Evolutionary conservation across 192 early-diverging fungal genomes (phyloP).

Genomic region (Coemansia sp.): DNA sequence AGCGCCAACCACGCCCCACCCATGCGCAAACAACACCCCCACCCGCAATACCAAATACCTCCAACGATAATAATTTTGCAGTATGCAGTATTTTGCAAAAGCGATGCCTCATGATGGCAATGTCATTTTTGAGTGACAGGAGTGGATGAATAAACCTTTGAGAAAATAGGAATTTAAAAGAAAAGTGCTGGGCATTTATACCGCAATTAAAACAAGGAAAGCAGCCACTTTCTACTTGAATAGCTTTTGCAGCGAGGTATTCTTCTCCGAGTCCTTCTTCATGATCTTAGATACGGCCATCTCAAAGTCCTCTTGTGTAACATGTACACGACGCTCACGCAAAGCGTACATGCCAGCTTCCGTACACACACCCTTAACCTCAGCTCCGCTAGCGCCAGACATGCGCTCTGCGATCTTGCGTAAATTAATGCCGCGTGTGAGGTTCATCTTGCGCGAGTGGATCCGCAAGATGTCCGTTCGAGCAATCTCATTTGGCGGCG

Average conservation of each 20-base stretch:
- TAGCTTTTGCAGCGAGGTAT: constrained; percentile 94
- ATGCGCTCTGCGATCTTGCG: constrained; percentile 87
- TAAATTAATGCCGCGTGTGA: constrained; percentile 86
- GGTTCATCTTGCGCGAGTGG: constrained; percentile 89
- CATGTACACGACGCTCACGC: constrained; percentile 95
- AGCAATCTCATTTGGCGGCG: constrained; percentile 81
- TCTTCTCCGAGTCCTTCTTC: constrained; percentile 97
- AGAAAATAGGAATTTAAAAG: neutral
- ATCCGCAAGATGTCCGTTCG: constrained; percentile 88
- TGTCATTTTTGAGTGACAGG: neutral
- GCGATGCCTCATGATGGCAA: neutral
- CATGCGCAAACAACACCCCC: too few relatives aligned
- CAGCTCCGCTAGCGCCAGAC: constrained; percentile 82
- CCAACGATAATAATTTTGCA: too few relatives aligned
- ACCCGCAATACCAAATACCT: too few relatives aligned
- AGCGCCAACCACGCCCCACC: too few relatives aligned
- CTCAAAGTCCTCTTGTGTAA: constrained; percentile 99
- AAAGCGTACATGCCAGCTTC: constrained; percentile 90
- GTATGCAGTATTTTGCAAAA: too few relatives aligned
- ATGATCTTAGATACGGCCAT: constrained; percentile 99
- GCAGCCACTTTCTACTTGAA: constrained; percentile 71
- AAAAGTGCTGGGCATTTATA: neutral
- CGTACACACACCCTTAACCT: constrained; percentile 87
- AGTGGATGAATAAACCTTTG: neutral
- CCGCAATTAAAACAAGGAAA: neutral